These are phyloP conservation scores for Chalciporus piperatoides DNA, from an alignment of 1,284 basidiomycete genomes.

Conservation along the genomic window DNA sequence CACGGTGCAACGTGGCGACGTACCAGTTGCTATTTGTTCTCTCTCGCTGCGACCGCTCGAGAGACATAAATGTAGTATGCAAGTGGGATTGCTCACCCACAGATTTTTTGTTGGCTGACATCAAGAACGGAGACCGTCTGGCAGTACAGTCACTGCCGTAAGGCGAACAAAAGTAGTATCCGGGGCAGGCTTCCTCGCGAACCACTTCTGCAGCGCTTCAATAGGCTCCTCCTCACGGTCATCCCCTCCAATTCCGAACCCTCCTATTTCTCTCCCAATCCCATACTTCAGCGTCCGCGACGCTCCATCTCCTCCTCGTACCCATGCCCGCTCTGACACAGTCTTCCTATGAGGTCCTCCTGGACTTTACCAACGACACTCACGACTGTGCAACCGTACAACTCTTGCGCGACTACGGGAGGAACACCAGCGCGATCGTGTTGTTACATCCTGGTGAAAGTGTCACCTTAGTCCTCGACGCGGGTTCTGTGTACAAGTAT, in stretches of 20 bases:
- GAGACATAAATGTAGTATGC: constrained; percentile 12
- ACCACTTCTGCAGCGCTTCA: constrained; percentile 8
- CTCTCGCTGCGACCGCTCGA: constrained; percentile 8
- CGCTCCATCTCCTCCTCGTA: constrained; percentile 10
- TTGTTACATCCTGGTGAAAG: constrained; percentile 60
- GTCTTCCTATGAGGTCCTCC: constrained; percentile 53
- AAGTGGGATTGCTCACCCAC: constrained; percentile 4
- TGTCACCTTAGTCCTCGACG: constrained; percentile 62
- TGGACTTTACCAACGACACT: constrained; percentile 68
- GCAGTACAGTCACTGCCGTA: constrained; percentile 23
- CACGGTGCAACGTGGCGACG: constrained; percentile 32
- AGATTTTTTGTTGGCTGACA: constrained; percentile 5
- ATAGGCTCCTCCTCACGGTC: constrained; percentile 7
- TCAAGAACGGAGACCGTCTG: constrained; percentile 2
- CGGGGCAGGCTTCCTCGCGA: constrained; percentile 24
- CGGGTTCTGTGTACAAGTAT: constrained; percentile 64
- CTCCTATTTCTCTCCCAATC: constrained; percentile 15
- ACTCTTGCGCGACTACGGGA: constrained; percentile 60
- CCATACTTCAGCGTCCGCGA: constrained; percentile 24
- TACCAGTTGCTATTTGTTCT: constrained; percentile 14
- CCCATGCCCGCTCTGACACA: constrained; percentile 48
- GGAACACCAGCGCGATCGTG: constrained; percentile 49
- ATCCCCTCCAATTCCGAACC: constrained; percentile 1
- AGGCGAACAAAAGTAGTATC: constrained; percentile 32
- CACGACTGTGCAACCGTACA: constrained; percentile 62